These are phyloP conservation scores for Melampsora larici-populina DNA, from an alignment of 1,284 basidiomycete species.

Conservation along the genomic window DNA sequence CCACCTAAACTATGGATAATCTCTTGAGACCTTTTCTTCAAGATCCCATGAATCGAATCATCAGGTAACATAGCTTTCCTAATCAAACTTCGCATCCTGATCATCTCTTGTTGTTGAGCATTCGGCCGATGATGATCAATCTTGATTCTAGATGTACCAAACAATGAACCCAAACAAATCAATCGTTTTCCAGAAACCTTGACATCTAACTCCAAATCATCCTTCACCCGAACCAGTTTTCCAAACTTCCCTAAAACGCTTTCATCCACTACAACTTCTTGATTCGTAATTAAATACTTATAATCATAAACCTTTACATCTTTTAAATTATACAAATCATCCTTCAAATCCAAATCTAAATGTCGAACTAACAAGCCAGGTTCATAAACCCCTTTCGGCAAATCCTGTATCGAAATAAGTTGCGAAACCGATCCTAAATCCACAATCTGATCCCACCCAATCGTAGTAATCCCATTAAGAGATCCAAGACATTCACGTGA, in stretches of 20 bases:
- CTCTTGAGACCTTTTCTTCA: not conserved
- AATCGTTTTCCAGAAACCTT: not conserved
- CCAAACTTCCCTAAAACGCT: conserved; percentile 19
- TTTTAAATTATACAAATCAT: conserved; percentile 14
- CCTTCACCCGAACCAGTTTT: conserved; percentile 6
- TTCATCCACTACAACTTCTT: no score
- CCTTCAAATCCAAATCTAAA: no score
- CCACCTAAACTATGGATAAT: conserved; percentile 22
- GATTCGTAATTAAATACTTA: not conserved
- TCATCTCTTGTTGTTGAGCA: no score
- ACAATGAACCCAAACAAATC: conserved; percentile 25
- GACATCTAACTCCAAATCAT: not conserved
- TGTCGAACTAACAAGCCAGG: no score
- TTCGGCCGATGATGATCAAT: conserved; percentile 11
- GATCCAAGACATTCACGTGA: conserved; percentile 23
- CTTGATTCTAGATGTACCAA: conserved; percentile 26
- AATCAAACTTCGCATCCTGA: not conserved
- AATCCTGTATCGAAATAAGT: not conserved
- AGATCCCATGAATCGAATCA: conserved; percentile 8
- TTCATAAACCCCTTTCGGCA: not conserved
- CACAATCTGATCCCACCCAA: conserved; percentile 32
- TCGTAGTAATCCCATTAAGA: not conserved
- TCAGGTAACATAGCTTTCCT: conserved; percentile 28
- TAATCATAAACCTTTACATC: conserved; percentile 18
- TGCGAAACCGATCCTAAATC: not conserved